Evolutionary conservation across 1,284 basidiomycete genomes (phyloP).

Genomic region (Flammula alnicola): DNA sequence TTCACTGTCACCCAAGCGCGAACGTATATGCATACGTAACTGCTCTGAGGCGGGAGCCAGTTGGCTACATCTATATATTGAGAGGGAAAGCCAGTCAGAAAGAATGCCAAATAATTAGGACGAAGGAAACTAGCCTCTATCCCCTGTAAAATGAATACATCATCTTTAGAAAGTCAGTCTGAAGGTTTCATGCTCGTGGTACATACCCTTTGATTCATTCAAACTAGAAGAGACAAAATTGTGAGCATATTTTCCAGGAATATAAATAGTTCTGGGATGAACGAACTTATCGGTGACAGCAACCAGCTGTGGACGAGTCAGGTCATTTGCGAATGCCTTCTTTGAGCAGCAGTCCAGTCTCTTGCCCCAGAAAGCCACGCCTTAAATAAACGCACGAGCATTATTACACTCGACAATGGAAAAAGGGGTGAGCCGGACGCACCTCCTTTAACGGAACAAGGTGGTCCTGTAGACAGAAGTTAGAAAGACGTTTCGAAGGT

Average conservation of each 20-base stretch:
- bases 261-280: neutral
- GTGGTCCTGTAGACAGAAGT: conserved; percentile 42
- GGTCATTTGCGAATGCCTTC: conserved; percentile 55
- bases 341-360: conserved; percentile 48
- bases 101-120: neutral
- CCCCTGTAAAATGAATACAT: conserved; percentile 25
- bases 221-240: conserved; percentile 1
- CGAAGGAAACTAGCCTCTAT: conserved; percentile 25
- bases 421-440: neutral
- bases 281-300: conserved; percentile 47
- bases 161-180: too few relatives aligned
- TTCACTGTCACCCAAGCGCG: conserved; percentile 54
- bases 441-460: conserved; percentile 56
- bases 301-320: conserved; percentile 54
- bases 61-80: conserved; percentile 39
- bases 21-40: conserved; percentile 49
- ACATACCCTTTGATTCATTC: conserved; percentile 22
- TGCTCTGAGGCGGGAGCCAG: conserved; percentile 49
- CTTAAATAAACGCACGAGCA: conserved; percentile 22
- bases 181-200: too few relatives aligned
- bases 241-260: neutral
- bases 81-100: too few relatives aligned
- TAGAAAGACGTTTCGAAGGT: neutral
- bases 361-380: conserved; percentile 58
- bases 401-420: neutral